Evolutionary conservation across 2,329 filamentous ascomycete species (phyloP), one percentile per base, ranked within the genome.

Genomic region (Fusarium abutilonis): DNA sequence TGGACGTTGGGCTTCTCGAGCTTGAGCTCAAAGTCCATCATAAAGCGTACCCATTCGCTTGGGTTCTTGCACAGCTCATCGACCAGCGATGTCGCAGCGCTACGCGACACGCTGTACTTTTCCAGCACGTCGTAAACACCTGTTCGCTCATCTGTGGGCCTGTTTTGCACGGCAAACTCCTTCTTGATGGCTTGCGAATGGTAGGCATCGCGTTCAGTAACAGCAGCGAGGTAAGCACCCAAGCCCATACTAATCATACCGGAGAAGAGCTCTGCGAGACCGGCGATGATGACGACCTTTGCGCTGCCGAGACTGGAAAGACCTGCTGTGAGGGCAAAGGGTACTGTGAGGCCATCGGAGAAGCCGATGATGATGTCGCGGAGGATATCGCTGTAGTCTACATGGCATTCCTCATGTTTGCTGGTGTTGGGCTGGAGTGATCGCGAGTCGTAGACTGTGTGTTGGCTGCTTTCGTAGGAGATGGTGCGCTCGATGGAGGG

Each of bases 201-300:
- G 72, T 82, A 84, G 62, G 79, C 78, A 62, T 81, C 79, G 14
- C 74, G 73, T 70, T 88, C 85, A 1, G 84, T 86, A 38, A 80
- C 78, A 26, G 87, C 88, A 9, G 88, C 89, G 2, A 93, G 80
- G 72, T 90, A 92, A 7, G 87, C 89, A 21, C 90, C 89, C 6
- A 93, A 79, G 1, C 90, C 90, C 90, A 93, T 93, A 50, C 85
- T 89, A 65, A 93, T 91, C 65, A 88, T 86, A 15, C 90, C 90
- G 0, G 88, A 88, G 71, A 91, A 89, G 44, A 93, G 82, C 78
- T 93, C 90, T 5, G 90, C 90, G 28, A 91, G 79, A 7, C 90
- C 90, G 47, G 88, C 90, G 63, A 89, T 86, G 56, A 94, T 85
- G 63, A 90, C 87, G 4, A 89, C 83, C 44, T 81, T 83, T 29